Evolutionary conservation across 2,329 filamentous ascomycete species (phyloP), one percentile per base, ranked within the genome.

Genomic region (Lasiodiplodia theobromae): DNA sequence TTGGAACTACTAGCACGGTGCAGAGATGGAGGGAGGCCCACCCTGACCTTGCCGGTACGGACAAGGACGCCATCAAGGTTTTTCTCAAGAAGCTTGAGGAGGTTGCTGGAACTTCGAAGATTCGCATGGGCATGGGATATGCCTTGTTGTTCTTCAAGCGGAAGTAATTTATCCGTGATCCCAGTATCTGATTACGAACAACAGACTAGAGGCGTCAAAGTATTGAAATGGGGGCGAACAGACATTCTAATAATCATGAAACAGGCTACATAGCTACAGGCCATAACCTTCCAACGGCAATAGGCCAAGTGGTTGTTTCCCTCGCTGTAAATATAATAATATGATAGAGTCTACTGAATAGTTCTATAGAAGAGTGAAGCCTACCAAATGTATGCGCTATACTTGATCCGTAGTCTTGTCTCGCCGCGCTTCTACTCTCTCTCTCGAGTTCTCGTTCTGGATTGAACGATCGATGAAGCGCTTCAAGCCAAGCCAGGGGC

Each of bases 401-500:
- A 47, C 44, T 16, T 47, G 44, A 8, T 47, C 44, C 18, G 10
- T 10, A 4, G 7, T 11, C 18, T 11, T 21, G 8, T 47, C 12
- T 14, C 44, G 44, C 44, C 44, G 44, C 18, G 44, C 44, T 10
- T 47, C 44, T 6, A 47, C 44, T 0, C 44, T 5, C 44, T 60
- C 57, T 8, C 14, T 28, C 37, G 57, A 25, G 18, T 60, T 60
- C 6, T 47, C 38, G 8, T 10, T 28, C 16, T 60, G 21, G 16
- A 60, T 47, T 4, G 37, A 44, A 14, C 37, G 23, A 23, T 60
- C 56, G 21, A 60, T 4, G n/a, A 62, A 21, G 11, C 58, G 58
- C 40, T 62, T 62, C 3, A 62, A 11, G 5, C 90, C 90, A 74
- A 91, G 77, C 79, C 83, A 89, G 0, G 89, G 89, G 0, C 85